Conservation (phyloP, 2,329 filamentous ascomycete species). For the Talaromyces piceae region DNA sequence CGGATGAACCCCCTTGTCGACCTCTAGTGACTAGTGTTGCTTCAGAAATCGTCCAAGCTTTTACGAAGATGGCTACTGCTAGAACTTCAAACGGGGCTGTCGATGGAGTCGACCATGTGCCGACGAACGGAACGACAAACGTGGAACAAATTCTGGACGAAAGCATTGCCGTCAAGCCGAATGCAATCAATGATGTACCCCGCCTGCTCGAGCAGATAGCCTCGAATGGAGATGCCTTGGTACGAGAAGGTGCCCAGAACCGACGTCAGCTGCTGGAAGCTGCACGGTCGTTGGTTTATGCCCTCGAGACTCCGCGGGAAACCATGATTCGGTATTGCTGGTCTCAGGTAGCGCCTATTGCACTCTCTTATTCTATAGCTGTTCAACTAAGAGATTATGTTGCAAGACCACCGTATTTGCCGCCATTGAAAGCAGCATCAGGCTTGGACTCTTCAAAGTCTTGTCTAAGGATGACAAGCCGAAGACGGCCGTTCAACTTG, state of each 20-base stretch:
- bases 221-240: constrained; percentile 11
- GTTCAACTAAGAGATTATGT: background rate
- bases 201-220: constrained; percentile 15
- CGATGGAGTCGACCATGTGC: background rate
- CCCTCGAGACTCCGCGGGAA: constrained; percentile 24
- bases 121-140: background rate
- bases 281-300: constrained; percentile 19
- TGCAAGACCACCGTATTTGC: constrained; percentile 10
- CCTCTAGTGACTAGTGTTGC: background rate
- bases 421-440: constrained; percentile 13
- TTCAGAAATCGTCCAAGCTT: background rate
- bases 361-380: background rate
- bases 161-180: constrained; percentile 12
- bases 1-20: background rate
- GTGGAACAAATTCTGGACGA: constrained; percentile 5
- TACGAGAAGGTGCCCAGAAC: constrained; percentile 10
- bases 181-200: constrained; percentile 15
- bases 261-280: constrained; percentile 19
- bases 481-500: constrained; percentile 12
- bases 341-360: constrained; percentile 15
- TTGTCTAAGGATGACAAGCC: constrained; percentile 12
- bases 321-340: constrained; percentile 21
- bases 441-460: constrained; percentile 12
- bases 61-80: constrained; percentile 3
- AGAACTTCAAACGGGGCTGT: background rate